Evolutionary conservation across 805 yeast species (phyloP), one percentile per base, ranked within the genome.

Genomic region (Candida boidinii): DNA sequence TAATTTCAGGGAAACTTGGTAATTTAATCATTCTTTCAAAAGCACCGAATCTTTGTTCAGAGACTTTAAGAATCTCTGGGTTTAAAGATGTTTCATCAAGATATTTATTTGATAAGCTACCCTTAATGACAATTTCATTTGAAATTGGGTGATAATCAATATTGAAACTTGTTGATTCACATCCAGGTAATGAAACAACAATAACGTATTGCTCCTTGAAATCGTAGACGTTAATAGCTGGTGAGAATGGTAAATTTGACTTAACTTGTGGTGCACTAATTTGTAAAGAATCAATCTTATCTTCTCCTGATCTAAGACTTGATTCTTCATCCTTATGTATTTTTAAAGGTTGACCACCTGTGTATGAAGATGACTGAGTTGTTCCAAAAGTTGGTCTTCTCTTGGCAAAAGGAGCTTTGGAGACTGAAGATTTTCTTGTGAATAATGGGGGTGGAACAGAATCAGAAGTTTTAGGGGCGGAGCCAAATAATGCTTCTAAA

Each of bases 91-190:
- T 36, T 10, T 27, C 33, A 20, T 62, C 51, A 4, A 61, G 58
- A 17, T 57, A 51, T 30, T 53, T 56, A 34, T 64, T 63, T 17
- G 56, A 58, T n/a, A 60, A 54, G 6, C 58, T 61, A 22, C 81
- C 82, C 38, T 66, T 69, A 23, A 76, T 55, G 13, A 69, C 58
- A 37, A 76, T 43, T 39, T 73, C 78, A 42, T 68, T 66, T 10
- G 70, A 62, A 2, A 76, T 60, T 23, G 80, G 76, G 44, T 76
- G 81, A 52, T 62, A 75, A 44, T 76, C 77, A 26, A 76, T 64
- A 31, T 67, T 69, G 40, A 76, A 65, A 13, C 69, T 63, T 26
- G 65, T 63, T 16, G 71, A 66, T 21, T 62, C 58, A 3, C 77
- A 76, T 30, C 82, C 82, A n/a, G 82, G 75, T 17, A 76, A 48